These are phyloP conservation scores for Neofusicoccum kwambonambiense DNA, from an alignment of 2,329 filamentous ascomycete species.

Conservation along the genomic window DNA sequence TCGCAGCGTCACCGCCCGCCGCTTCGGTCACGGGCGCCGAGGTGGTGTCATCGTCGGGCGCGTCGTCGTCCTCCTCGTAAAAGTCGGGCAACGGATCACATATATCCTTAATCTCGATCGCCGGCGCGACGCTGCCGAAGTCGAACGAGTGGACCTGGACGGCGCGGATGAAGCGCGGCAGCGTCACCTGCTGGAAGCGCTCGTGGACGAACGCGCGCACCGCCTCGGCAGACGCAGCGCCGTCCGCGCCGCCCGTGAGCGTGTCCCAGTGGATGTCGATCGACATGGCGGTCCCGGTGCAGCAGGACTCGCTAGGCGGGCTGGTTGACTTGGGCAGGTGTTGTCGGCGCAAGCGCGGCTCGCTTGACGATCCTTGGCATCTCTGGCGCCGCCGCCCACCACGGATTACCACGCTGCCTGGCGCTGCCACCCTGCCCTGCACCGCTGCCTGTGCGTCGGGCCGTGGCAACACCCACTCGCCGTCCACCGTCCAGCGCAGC, in stretches of 20 bases:
- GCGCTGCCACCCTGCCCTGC: not conserved
- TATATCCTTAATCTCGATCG: constrained; percentile 92
- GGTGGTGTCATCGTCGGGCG: constrained; percentile 25
- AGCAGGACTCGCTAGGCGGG: not conserved
- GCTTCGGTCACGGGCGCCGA: constrained; percentile 26
- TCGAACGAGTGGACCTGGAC: constrained; percentile 93
- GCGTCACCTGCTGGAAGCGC: constrained; percentile 86
- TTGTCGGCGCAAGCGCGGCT: not conserved
- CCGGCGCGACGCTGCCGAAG: constrained; percentile 79
- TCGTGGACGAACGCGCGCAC: constrained; percentile 94
- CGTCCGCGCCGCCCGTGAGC: constrained; percentile 85
- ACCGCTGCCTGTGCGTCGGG: not conserved
- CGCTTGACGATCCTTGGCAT: constrained; percentile 14
- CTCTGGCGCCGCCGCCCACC: not conserved
- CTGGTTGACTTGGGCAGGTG: not conserved
- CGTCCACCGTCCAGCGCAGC: no score
- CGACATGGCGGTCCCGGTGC: constrained; percentile 63
- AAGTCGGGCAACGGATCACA: constrained; percentile 95
- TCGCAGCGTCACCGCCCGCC: constrained; percentile 27
- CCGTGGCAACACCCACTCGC: not conserved
- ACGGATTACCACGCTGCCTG: no score
- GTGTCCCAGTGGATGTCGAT: constrained; percentile 97
- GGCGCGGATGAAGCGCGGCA: constrained; percentile 95
- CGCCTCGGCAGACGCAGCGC: constrained; percentile 75
- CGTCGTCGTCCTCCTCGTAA: constrained; percentile 83